A percentile compares a stretch with the other conserved stretches of the same genome.
These are phyloP conservation scores for Salix exigua DNA, from an alignment of 345 rosid species.

Conservation along the genomic window DNA sequence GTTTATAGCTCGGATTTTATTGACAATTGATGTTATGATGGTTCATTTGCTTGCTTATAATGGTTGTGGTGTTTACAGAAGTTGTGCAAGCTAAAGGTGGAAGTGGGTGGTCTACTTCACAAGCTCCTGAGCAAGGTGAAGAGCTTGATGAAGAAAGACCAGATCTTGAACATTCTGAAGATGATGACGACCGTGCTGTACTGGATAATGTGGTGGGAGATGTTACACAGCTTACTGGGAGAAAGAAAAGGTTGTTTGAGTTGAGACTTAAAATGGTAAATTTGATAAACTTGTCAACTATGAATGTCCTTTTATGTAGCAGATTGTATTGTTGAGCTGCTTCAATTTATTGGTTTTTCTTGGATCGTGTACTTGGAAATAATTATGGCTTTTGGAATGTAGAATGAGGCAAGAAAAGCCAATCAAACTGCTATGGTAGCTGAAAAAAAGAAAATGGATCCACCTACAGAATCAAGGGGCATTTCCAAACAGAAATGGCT, in stretches of 20 bases:
- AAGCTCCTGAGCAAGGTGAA: constrained; percentile 27
- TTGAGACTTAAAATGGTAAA: constrained; percentile 80
- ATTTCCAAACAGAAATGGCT: constrained; percentile 94
- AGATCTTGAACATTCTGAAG: constrained; percentile 40
- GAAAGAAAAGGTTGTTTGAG: constrained; percentile 72
- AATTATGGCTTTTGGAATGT: constrained; percentile 4
- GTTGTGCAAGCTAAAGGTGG: constrained; percentile 33
- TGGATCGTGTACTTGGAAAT: neutral
- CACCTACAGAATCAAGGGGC: constrained; percentile 75
- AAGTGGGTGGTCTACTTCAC: constrained; percentile 13
- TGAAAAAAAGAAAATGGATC: constrained; percentile 92
- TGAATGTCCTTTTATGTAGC: neutral
- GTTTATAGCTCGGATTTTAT: too few species aligned
- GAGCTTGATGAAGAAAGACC: constrained; percentile 31
- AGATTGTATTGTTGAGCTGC: constrained; percentile 5
- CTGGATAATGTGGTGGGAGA: constrained; percentile 54
- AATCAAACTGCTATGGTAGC: constrained; percentile 82
- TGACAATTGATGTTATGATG: neutral
- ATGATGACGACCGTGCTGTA: constrained; percentile 31
- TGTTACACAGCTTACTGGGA: constrained; percentile 68
- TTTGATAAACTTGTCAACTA: neutral
- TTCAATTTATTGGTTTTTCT: neutral
- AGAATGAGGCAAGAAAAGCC: constrained; percentile 89
- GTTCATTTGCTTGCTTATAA: neutral
- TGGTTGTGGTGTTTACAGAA: constrained; percentile 26